These are phyloP conservation scores for California macrophylla DNA, from an alignment of 441 rosid genomes.

Conservation along the genomic window DNA sequence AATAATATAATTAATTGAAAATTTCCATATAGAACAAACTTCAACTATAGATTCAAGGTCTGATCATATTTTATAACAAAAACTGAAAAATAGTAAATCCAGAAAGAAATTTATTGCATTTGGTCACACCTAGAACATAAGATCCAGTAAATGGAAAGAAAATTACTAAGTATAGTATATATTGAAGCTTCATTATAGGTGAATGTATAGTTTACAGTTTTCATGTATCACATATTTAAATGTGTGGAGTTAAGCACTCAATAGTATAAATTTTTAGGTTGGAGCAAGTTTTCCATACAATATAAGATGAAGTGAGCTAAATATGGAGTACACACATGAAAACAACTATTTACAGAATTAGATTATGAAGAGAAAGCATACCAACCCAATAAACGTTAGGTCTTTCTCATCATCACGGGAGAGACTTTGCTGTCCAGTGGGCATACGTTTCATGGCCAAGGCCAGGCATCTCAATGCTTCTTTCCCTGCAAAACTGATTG, in stretches of 20 bases:
- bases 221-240: neutral
- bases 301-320: neutral
- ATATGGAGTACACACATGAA: neutral
- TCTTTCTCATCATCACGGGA: conserved; percentile 82
- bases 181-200: neutral
- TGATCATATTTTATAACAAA: neutral
- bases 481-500: conserved; percentile 82
- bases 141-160: conserved; percentile 1
- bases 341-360: conserved; percentile 8
- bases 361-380: conserved; percentile 55
- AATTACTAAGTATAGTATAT: neutral
- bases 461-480: conserved; percentile 92
- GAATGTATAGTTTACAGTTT: neutral
- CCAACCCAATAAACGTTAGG: conserved; percentile 98
- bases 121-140: neutral
- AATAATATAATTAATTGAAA: neutral
- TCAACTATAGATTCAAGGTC: neutral
- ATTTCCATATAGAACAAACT: neutral
- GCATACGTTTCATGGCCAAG: conserved; percentile 76
- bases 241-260: neutral
- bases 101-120: neutral
- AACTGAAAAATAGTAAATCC: neutral
- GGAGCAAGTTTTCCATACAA: neutral
- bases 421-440: conserved; percentile 59
- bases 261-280: neutral